Base-by-base conservation (phyloP, 495 filamentous ascomycete genomes). In the Aspergillus leporis region DNA sequence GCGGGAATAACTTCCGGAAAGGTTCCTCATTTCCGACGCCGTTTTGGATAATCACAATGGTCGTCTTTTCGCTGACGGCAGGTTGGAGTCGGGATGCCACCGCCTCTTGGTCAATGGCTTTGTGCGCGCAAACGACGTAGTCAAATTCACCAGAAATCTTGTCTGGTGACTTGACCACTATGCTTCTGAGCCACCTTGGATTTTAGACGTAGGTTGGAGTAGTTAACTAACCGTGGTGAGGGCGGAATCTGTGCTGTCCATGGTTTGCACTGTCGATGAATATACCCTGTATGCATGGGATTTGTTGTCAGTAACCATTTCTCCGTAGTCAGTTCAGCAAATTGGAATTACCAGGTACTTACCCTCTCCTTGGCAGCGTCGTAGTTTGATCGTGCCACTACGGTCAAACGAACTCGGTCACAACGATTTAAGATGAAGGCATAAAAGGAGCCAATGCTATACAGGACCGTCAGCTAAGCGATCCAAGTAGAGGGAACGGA, bases 41-140 rank as follows among this genome's bases (percentile, higher is more conserved):
- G 68, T 90, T 90, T 59, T 90, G 87, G 51, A 89, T 85, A 32
- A 90, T 72, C 19, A 90, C 84, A 58, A 90, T 81, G 0, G 72
- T 71, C 1, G 72, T 74, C 3, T 59, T 61, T 1, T 65, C 65
- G 32, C 67, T 64, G 12, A 80, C 64, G 14, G 65, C 79, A 8
- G 81, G 72, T 16, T 64, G 61, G n/a, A 84, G 68, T 7, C 68
- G 58, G 3, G 62, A 52, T 5, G 70, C 67, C 0, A 75, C 72
- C 0, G 65, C 58, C 5, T 67, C 67, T 23, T 76, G 77, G 30
- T 81, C 72, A 36, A 82, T 72, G 12, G 81, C 81, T 61, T 83
- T 83, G 60, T 81, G 71, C 4, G 78, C 74, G 62, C 79, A 82
- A 14, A 83, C 73, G 22, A 83, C 56, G 41, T 74, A 83, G 64